phyloP scores from a whole-genome alignment of 805 yeast genomes.

The Candida berthetii region DNA sequence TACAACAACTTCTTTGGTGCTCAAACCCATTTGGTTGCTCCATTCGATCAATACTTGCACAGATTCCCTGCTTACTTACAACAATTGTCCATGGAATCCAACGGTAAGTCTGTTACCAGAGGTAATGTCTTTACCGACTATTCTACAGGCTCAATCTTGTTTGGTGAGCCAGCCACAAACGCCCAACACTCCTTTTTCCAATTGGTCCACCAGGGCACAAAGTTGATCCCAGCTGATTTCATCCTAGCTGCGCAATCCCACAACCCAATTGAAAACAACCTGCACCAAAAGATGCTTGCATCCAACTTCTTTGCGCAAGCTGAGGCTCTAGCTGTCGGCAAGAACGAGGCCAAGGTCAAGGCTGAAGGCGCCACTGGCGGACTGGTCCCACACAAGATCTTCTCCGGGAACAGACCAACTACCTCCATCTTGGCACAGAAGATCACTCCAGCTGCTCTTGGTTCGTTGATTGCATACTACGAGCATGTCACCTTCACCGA shows the following conservation, averaged over 20 bases:
- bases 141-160: conserved; percentile 92
- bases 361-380: conserved; percentile 85
- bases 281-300: conserved; percentile 98
- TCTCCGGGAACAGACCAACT: conserved; percentile 98
- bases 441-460: conserved; percentile 94
- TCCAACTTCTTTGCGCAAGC: conserved; percentile 98
- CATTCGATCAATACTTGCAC: conserved; percentile 97
- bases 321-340: conserved; percentile 96
- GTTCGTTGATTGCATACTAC: conserved; percentile 95
- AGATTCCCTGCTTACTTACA: conserved; percentile 99
- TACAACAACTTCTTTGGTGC: conserved; percentile 98
- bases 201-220: conserved; percentile 98
- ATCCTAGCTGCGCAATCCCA: conserved; percentile 96
- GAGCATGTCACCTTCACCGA: conserved; percentile 96
- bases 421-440: conserved; percentile 93
- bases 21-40: conserved; percentile 97
- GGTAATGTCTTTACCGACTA: conserved; percentile 86
- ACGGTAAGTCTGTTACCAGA: conserved; percentile 96
- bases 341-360: conserved; percentile 75
- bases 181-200: conserved; percentile 99
- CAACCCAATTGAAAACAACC: conserved; percentile 91
- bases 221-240: conserved; percentile 94
- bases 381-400: conserved; percentile 90
- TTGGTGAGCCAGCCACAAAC: conserved; percentile 98
- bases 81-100: conserved; percentile 98